Conservation (phyloP, 768 basidiomycete species). For the Leccinum broughii region DNA sequence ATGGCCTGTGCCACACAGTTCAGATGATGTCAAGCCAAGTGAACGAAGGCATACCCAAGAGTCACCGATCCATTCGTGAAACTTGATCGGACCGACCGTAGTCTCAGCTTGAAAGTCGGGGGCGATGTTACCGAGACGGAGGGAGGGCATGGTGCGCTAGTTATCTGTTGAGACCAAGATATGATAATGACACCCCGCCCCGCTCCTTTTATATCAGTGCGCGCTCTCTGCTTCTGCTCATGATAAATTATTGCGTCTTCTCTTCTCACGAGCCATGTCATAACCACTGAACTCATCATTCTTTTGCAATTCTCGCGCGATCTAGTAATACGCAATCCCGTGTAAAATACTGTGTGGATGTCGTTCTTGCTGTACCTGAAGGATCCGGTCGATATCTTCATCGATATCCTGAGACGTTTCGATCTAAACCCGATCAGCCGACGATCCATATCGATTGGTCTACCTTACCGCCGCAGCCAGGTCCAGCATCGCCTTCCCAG, state of each 20-base stretch:
- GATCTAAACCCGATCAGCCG: constrained; percentile 53
- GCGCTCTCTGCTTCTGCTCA: neutral
- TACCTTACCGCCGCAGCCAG: constrained; percentile 80
- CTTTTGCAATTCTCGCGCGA: constrained; percentile 22
- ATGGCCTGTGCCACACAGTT: constrained; percentile 52
- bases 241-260: constrained; percentile 53
- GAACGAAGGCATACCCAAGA: constrained; percentile 64
- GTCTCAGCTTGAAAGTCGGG: constrained; percentile 93
- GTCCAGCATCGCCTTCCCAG: constrained; percentile 93
- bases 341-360: constrained; percentile 93
- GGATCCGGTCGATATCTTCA: constrained; percentile 83
- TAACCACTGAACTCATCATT: constrained; percentile 2
- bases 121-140: constrained; percentile 84
- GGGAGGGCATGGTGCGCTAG: constrained; percentile 41
- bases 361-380: constrained; percentile 81
- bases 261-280: constrained; percentile 55
- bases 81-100: constrained; percentile 82
- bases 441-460: neutral
- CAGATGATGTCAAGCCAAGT: constrained; percentile 1
- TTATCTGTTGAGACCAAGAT: neutral
- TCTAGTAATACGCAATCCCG: constrained; percentile 86
- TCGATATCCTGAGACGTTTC: constrained; percentile 86
- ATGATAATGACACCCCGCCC: constrained; percentile 3
- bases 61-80: constrained; percentile 90
- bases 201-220: constrained; percentile 10